A percentile compares a stretch with the other conserved stretches of the same genome.
Evolutionary conservation across 2,329 filamentous ascomycete species (phyloP).

Genomic region (Phialocephala sp.): DNA sequence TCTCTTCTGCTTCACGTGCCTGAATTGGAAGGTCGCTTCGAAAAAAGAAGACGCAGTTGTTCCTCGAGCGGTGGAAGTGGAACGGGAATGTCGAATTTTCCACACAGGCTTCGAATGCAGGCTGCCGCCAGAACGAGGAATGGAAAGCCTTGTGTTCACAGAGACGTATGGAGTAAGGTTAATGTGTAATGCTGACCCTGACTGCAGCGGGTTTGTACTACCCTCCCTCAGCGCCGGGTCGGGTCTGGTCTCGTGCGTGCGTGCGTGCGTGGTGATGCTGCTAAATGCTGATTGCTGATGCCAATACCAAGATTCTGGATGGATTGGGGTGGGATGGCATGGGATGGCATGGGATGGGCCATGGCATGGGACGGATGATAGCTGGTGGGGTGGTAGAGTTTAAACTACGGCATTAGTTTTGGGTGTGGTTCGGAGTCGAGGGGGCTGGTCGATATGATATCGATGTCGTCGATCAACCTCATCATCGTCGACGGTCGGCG

Average conservation of each 20-base stretch:
- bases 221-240: background rate
- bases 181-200: background rate
- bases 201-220: background rate
- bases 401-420: background rate
- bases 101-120: slow-evolving; percentile 8
- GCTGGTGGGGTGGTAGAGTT: background rate
- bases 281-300: background rate
- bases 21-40: slow-evolving; percentile 10
- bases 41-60: too few relatives aligned
- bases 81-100: background rate
- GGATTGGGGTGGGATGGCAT: background rate
- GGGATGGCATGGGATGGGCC: too few relatives aligned
- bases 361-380: too few relatives aligned
- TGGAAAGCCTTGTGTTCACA: too few relatives aligned
- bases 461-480: background rate
- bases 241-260: background rate
- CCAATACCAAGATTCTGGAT: background rate
- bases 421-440: background rate
- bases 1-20: slow-evolving; percentile 9
- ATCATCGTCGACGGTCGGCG: background rate
- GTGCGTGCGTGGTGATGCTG: background rate
- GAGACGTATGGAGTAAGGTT: too few relatives aligned
- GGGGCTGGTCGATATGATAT: background rate
- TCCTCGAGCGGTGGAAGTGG: background rate
- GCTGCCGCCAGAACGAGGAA: background rate